A percentile compares a stretch with the other conserved stretches of the same genome.
Evolutionary conservation across 2,329 filamentous ascomycete genomes (phyloP).

Genomic region (Pseudocercospora musae): DNA sequence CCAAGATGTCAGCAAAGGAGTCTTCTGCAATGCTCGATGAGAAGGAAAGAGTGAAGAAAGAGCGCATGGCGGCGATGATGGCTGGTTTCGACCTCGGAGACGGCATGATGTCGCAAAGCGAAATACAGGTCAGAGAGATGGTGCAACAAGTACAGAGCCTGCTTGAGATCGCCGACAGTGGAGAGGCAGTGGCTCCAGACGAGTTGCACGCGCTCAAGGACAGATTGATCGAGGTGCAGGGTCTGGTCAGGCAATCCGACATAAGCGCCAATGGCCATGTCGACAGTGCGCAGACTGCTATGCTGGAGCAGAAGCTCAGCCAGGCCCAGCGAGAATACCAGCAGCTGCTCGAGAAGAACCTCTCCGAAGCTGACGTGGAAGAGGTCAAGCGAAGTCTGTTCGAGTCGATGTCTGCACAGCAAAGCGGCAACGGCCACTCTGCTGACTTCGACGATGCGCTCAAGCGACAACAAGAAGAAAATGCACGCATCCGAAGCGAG

Average conservation of each 20-base stretch:
- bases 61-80: constrained; percentile 99
- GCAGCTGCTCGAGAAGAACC: constrained; percentile 72
- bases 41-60: constrained; percentile 97
- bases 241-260: constrained; percentile 88
- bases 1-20: constrained; percentile 95
- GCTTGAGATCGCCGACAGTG: constrained; percentile 70
- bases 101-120: constrained; percentile 91
- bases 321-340: constrained; percentile 80
- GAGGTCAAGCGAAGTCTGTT: constrained; percentile 79
- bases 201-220: constrained; percentile 74
- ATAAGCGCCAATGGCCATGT: constrained; percentile 67
- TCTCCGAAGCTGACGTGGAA: constrained; percentile 73
- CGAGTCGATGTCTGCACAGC: constrained; percentile 69
- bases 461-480: constrained; percentile 73
- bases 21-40: constrained; percentile 85
- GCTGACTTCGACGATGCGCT: constrained; percentile 69
- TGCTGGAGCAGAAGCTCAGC: constrained; percentile 73
- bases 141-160: constrained; percentile 80
- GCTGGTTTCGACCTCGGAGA: constrained; percentile 92
- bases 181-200: constrained; percentile 76
- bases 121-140: constrained; percentile 76
- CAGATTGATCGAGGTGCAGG: constrained; percentile 82
- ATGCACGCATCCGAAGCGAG: constrained; percentile 72
- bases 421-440: constrained; percentile 45
- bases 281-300: constrained; percentile 57